These are phyloP conservation scores for Geotrichum ghanense DNA, from an alignment of 805 yeast species.

Conservation along the genomic window DNA sequence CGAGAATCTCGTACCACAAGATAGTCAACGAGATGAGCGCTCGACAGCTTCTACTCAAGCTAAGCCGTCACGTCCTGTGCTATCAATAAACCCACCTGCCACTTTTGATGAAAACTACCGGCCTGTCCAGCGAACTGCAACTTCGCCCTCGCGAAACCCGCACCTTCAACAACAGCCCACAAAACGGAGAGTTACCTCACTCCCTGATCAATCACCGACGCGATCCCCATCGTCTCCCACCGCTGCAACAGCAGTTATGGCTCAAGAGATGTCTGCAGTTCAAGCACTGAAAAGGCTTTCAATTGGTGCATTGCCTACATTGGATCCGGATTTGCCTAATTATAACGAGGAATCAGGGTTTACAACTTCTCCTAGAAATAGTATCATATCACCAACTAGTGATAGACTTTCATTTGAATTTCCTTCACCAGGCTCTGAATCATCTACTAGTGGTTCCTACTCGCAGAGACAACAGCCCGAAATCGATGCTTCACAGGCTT, in stretches of 20 bases:
- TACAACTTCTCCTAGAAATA: background rate
- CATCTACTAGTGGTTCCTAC: background rate
- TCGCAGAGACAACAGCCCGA: background rate
- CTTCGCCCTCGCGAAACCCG: background rate
- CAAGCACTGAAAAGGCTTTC: constrained; percentile 31
- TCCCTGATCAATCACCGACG: background rate
- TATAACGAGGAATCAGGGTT: background rate
- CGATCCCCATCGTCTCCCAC: constrained; percentile 4
- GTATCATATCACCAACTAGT: constrained; percentile 3
- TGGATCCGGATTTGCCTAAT: constrained; percentile 31
- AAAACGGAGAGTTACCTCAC: background rate
- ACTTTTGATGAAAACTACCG: background rate
- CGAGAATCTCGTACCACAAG: too few relatives aligned
- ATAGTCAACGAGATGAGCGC: too few relatives aligned
- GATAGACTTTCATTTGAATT: constrained; percentile 2
- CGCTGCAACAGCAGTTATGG: constrained; percentile 26
- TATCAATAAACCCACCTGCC: background rate
- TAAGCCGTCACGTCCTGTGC: background rate
- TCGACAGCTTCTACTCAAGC: background rate
- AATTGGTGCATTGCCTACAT: constrained; percentile 26
- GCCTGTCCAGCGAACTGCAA: background rate
- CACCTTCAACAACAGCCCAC: background rate
- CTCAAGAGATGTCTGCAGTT: constrained; percentile 30
- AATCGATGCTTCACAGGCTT: constrained; percentile 11
- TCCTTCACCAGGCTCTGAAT: background rate